Conservation (phyloP, 306 rosid species). For the Elaeagnus macrophylla region DNA sequence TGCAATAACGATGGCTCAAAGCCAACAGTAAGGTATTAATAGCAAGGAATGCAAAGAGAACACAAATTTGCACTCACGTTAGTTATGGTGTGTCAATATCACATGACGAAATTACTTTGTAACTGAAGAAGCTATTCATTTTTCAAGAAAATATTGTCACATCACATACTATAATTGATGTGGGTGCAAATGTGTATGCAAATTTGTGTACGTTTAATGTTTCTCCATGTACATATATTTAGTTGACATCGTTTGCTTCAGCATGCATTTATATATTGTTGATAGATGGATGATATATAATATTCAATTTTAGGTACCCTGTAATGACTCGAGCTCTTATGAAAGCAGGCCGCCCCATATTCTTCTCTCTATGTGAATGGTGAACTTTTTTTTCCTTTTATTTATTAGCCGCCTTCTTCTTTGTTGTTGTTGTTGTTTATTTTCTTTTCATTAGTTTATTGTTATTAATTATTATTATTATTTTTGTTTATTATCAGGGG, state of each 20-base stretch:
- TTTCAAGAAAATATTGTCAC: background rate
- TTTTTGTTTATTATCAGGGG: constrained; percentile 42
- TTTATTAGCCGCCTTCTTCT: background rate
- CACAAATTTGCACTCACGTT: too few species aligned
- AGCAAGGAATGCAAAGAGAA: too few species aligned
- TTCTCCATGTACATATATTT: too few species aligned
- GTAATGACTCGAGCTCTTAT: constrained; percentile 81
- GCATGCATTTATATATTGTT: too few species aligned
- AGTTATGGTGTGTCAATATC: too few species aligned
- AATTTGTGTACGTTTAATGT: too few species aligned
- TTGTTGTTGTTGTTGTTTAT: too few species aligned
- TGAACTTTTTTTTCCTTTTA: constrained; percentile 14
- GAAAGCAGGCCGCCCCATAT: constrained; percentile 79
- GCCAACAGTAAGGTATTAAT: constrained; percentile 62
- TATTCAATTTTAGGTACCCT: constrained; percentile 44
- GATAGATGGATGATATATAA: too few species aligned
- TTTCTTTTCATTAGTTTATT: background rate
- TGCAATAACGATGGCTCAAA: constrained; percentile 60
- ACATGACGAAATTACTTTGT: too few species aligned
- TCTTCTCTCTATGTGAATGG: constrained; percentile 95
- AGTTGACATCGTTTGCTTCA: too few species aligned
- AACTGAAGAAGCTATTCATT: too few species aligned
- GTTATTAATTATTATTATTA: background rate
- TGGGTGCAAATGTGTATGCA: too few species aligned
- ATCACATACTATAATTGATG: constrained; percentile 6